Evolutionary conservation across 2,329 filamentous ascomycete genomes (phyloP).

Genomic region (Coniochaeta hoffmannii): DNA sequence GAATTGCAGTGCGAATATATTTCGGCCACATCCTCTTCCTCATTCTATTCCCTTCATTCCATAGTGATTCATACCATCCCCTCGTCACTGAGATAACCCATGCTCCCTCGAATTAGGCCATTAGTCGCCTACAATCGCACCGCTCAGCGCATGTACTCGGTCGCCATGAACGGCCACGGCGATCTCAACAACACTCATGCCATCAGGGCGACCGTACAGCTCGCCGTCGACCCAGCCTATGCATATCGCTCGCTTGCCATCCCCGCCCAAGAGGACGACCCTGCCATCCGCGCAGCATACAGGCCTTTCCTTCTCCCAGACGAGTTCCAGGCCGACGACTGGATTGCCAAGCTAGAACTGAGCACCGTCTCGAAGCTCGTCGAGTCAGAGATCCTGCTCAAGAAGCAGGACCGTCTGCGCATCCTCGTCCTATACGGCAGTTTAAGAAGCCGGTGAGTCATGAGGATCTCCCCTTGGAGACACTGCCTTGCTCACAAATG

Average conservation of each 20-base stretch:
- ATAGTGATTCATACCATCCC: too few species aligned
- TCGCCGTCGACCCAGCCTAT: conserved; percentile 15
- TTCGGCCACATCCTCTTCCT: too few species aligned
- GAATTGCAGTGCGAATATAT: too few species aligned
- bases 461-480: conserved; percentile 7
- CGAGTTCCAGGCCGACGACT: conserved; percentile 34
- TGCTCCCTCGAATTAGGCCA: not conserved
- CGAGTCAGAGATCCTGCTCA: conserved; percentile 31
- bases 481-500: not conserved
- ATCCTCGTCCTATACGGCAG: conserved; percentile 57
- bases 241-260: conserved; percentile 33
- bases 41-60: too few species aligned
- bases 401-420: conserved; percentile 31
- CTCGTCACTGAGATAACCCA: not conserved
- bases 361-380: conserved; percentile 43
- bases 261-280: conserved; percentile 35
- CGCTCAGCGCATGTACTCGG: not conserved
- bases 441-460: conserved; percentile 32
- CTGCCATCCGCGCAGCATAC: conserved; percentile 36
- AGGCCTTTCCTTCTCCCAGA: conserved; percentile 47
- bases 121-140: not conserved
- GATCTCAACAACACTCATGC: conserved; percentile 26
- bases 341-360: conserved; percentile 50
- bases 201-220: conserved; percentile 11
- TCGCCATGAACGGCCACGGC: conserved; percentile 13